Base-by-base conservation (phyloP, 2,329 filamentous ascomycete species). In the Exophiala dermatitidis region DNA sequence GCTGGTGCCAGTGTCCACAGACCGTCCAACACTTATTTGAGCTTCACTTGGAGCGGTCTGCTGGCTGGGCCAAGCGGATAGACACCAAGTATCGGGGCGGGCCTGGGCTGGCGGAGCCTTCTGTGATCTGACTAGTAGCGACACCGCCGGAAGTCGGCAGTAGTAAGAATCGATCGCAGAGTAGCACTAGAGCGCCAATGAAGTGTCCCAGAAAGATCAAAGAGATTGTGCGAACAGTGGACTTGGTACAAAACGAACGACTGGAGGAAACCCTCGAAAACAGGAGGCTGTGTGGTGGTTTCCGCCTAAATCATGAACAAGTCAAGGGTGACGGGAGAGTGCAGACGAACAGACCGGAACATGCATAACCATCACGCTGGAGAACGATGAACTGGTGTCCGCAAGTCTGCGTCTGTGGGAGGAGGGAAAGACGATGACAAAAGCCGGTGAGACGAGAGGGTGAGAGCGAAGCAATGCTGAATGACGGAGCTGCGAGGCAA, bases 371-470 rank as follows among this genome's bases (percentile, higher is more conserved):
- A 32, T n/a, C 4, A 45, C 6, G 42, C 42, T 44, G 29, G 19
- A 48, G 45, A 52, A 41, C 50, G 53, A 33, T 42, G 46, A 46
- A 32, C 30, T 32, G 28, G 28, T 43, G 5, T 45, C 28, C 53
- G 47, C 32, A 54, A 54, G 28, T 26, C 3, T n/a, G 6, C 42
- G 37, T 31, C 32, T 34, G 3, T 8, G 31, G 9, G 37, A 36
- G 37, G 32, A 34, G 29, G 5, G 31, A 37, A 26, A n/a, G 9
- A 46, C 19, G 43, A 46, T 5, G 44, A 37, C 8, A 52, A 47
- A 38, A 44, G 19, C 44, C 26, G 32, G 29, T 37, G 44, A 43
- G 47, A 52, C 49, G 57, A 59, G 57, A 59, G 54, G 57, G 51
- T 59, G 54, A 54, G 53, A 54, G 51, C 50, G 19, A 40, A 44